A percentile compares a stretch with the other conserved stretches of the same genome.
Conservation (phyloP, 495 filamentous ascomycete genomes). For the Elasticomyces elasticus region DNA sequence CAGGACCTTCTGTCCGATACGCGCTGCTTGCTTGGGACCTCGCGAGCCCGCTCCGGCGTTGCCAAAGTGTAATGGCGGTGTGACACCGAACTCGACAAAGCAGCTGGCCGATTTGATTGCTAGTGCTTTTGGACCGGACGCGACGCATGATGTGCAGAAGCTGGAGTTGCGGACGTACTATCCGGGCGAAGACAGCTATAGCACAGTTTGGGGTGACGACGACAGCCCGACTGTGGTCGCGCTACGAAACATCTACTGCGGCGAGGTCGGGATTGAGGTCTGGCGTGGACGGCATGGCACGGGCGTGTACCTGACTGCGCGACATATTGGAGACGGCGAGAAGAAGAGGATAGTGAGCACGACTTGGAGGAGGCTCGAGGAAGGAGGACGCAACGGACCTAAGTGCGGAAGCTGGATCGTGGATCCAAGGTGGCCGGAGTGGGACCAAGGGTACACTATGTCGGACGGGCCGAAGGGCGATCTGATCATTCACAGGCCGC, state of each 20-base stretch:
- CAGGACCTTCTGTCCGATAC: background rate
- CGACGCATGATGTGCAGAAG: slow-evolving; percentile 11
- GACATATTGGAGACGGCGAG: slow-evolving; percentile 2
- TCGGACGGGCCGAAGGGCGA: background rate
- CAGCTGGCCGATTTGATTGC: slow-evolving; percentile 15
- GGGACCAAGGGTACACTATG: slow-evolving; percentile 6
- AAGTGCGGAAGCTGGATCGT: slow-evolving; percentile 14
- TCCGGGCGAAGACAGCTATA: slow-evolving; percentile 21
- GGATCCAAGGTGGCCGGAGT: slow-evolving; percentile 18
- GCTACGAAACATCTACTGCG: slow-evolving; percentile 22
- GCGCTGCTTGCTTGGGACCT: slow-evolving; percentile 10
- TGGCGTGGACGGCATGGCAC: slow-evolving; percentile 23
- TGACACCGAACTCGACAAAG: slow-evolving; percentile 8
- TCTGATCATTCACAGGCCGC: background rate
- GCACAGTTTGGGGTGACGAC: slow-evolving; percentile 25
- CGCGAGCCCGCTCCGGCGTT: background rate
- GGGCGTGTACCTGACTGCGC: slow-evolving; percentile 20
- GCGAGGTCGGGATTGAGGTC: slow-evolving; percentile 24
- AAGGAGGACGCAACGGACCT: slow-evolving; percentile 13
- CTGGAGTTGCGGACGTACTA: slow-evolving; percentile 26
- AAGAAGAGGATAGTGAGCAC: slow-evolving; percentile 20
- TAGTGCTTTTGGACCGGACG: slow-evolving; percentile 15
- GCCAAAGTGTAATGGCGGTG: slow-evolving; percentile 4
- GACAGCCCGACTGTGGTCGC: slow-evolving; percentile 19
- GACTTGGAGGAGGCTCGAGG: slow-evolving; percentile 24